These are phyloP conservation scores for Trypanosoma congolense DNA, from an alignment of 208 protist genomes.

Conservation along the genomic window DNA sequence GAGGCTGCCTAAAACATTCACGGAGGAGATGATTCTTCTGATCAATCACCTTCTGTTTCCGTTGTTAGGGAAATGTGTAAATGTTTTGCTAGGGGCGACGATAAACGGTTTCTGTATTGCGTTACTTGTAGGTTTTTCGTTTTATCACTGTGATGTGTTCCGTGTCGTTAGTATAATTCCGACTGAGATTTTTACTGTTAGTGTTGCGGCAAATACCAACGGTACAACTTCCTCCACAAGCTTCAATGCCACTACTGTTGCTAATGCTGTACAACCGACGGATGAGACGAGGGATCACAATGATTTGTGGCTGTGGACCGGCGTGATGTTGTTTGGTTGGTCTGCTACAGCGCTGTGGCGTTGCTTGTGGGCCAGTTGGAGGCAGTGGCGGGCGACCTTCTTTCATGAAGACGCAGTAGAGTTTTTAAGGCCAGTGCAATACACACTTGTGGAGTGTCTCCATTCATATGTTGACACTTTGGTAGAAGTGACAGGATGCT, in stretches of 20 bases:
- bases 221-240: background rate
- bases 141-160: constrained; percentile 21
- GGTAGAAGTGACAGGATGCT: constrained; percentile 9
- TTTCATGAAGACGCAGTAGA: background rate
- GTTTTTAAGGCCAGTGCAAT: background rate
- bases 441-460: constrained; percentile 13
- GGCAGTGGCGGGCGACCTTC: constrained; percentile 14
- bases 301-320: constrained; percentile 21
- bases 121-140: constrained; percentile 10
- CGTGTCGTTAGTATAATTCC: background rate
- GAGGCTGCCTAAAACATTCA: constrained; percentile 13
- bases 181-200: background rate
- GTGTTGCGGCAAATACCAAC: background rate
- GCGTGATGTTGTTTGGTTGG: constrained; percentile 24
- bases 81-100: constrained; percentile 2
- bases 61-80: constrained; percentile 2
- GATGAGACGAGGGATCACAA: background rate
- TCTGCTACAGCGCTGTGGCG: constrained; percentile 11
- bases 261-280: background rate
- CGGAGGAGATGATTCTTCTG: constrained; percentile 23
- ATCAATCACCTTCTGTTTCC: constrained; percentile 26
- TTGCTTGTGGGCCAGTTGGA: constrained; percentile 7
- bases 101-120: constrained; percentile 22
- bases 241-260: background rate
- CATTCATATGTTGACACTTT: constrained; percentile 14